Evolutionary conservation across 2,329 filamentous ascomycete species (phyloP).

Genomic region (Claviceps quebecensis): DNA sequence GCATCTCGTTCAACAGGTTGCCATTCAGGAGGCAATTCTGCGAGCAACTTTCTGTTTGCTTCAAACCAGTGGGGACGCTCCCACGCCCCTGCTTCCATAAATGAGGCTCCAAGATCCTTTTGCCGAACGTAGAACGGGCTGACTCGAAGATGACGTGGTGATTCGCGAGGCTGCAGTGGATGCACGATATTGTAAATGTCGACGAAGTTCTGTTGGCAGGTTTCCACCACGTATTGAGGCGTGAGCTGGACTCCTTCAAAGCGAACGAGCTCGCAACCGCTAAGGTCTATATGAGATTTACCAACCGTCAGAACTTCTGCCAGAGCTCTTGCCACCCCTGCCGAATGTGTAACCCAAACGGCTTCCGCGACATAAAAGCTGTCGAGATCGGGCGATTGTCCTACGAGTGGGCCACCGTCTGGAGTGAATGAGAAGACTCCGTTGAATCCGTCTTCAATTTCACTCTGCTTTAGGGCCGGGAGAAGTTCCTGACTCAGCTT

Average conservation of each 20-base stretch:
- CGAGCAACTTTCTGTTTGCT: conserved; percentile 36
- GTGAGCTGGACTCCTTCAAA: conserved; percentile 48
- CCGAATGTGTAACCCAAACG: conserved; percentile 54
- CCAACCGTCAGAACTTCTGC: conserved; percentile 45
- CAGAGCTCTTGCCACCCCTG: conserved; percentile 45
- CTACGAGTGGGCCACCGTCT: conserved; percentile 46
- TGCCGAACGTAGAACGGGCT: conserved; percentile 45
- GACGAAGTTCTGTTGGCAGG: conserved; percentile 45
- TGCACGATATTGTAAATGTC: conserved; percentile 53
- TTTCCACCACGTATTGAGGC: conserved; percentile 41
- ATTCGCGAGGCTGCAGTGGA: conserved; percentile 41
- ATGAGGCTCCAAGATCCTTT: conserved; percentile 40
- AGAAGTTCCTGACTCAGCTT: conserved; percentile 38
- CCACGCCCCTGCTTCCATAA: conserved; percentile 46
- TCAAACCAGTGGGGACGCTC: conserved; percentile 51
- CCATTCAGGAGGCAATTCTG: conserved; percentile 38
- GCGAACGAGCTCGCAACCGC: conserved; percentile 44
- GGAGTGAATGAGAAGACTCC: conserved; percentile 54
- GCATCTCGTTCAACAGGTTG: conserved; percentile 39
- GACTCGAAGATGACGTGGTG: conserved; percentile 42
- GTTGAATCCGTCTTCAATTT: conserved; percentile 48
- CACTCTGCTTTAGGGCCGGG: conserved; percentile 33
- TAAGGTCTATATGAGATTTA: conserved; percentile 38
- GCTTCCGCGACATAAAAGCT: conserved; percentile 52
- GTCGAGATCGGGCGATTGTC: conserved; percentile 41